Base-by-base conservation (phyloP, 2,329 filamentous ascomycete genomes). In the Venturia aucupariae region DNA sequence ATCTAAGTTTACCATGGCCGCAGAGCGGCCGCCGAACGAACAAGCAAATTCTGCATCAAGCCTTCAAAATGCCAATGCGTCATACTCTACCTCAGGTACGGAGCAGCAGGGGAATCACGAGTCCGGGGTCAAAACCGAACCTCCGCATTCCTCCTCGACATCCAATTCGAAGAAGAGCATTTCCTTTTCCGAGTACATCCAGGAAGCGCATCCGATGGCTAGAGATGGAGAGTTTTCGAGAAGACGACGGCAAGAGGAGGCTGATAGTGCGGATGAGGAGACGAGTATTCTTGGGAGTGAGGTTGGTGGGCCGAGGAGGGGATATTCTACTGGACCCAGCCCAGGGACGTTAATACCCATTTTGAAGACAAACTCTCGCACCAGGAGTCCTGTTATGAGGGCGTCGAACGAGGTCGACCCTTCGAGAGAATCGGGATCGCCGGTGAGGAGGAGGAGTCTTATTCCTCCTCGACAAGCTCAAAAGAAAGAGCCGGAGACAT, bases 241-340 rank as follows among this genome's bases (percentile, higher is more conserved):
- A n/a, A 7, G 62, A 11, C 30, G 44, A 24, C 57, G 38, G 41
- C 30, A 38, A 27, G 54, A 60, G 19, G 63, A 30, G 35, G 22
- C 6, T 1, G 48, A 59, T 38, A 63, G 71, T 65, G 72, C 73
- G 30, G 72, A 75, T 64, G 73, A 65, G 62, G 76, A 70, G 62
- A 80, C 78, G 24, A 73, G 72, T 41, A 78, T 80, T 24, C 66
- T 78, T 22, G 66, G 70, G 38, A 67, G 70, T 54, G 42, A 66
- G 30, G 61, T 64, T 30, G 44, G 64, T 63, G 65, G 63, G 48
- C 32, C 60, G 27, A 35, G 17, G 27, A 38, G 46, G 39, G 27
- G 48, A 32, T 72, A 72, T 67, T 71, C 70, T 22, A 68, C 70
- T 51, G 66, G 61, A 44, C 19, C 61, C 48, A 51, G 46, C 19